These are phyloP conservation scores for Cladophialophora carrionii DNA, from an alignment of 2,329 filamentous ascomycete species.

Conservation along the genomic window DNA sequence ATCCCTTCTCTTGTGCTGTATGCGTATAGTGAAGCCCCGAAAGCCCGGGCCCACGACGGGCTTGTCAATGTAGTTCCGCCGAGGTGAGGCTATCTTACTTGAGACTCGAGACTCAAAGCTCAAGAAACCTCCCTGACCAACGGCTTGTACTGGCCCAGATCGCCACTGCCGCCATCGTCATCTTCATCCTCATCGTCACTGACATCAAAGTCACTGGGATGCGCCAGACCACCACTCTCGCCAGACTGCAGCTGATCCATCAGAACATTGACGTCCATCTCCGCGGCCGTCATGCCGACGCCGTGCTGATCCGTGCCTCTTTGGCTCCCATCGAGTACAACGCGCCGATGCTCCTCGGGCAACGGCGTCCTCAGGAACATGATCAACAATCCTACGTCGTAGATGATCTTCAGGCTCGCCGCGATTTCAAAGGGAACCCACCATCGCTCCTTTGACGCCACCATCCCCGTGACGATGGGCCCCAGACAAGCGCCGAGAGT, in stretches of 20 bases:
- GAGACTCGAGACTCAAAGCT: neutral
- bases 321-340: neutral
- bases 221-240: slow-evolving; percentile 7
- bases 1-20: neutral
- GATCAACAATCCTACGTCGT: slow-evolving; percentile 54
- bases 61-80: neutral
- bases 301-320: slow-evolving; percentile 5
- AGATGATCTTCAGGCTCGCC: slow-evolving; percentile 63
- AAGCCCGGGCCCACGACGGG: neutral
- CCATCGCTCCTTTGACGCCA: slow-evolving; percentile 61
- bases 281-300: slow-evolving; percentile 21
- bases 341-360: slow-evolving; percentile 19
- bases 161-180: slow-evolving; percentile 16
- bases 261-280: slow-evolving; percentile 24
- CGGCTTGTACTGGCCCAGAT: slow-evolving; percentile 6
- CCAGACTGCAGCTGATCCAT: slow-evolving; percentile 18
- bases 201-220: slow-evolving; percentile 23
- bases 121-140: neutral
- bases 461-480: slow-evolving; percentile 65
- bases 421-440: slow-evolving; percentile 67
- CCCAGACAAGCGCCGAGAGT: slow-evolving; percentile 66
- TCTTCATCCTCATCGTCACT: slow-evolving; percentile 23
- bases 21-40: neutral
- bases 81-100: neutral
- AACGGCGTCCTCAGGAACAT: slow-evolving; percentile 26